These are phyloP conservation scores for Plasmodium ovale DNA, from an alignment of 169 alveolate species.

Conservation along the genomic window DNA sequence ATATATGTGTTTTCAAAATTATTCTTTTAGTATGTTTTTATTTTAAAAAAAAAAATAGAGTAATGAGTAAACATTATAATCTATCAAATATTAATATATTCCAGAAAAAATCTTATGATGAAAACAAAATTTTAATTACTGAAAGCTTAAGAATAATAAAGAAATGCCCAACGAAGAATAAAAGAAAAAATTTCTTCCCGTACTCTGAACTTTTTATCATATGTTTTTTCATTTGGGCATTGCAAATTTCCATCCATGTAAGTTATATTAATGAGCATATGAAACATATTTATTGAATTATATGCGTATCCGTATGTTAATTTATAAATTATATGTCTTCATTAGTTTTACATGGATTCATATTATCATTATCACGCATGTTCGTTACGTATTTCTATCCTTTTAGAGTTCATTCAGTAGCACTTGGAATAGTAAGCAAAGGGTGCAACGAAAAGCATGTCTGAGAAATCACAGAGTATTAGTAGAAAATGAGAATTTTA, in stretches of 20 bases:
- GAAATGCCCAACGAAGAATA: not conserved
- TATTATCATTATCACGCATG: too few relatives aligned
- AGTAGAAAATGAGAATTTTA: not conserved
- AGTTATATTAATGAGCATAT: not conserved
- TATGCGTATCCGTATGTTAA: too few relatives aligned
- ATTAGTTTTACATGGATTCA: too few relatives aligned
- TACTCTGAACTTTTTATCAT: not conserved
- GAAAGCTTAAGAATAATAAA: too few relatives aligned
- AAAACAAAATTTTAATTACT: too few relatives aligned
- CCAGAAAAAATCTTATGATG: not conserved
- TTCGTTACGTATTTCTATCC: not conserved
- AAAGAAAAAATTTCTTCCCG: not conserved
- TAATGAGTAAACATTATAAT: not conserved
- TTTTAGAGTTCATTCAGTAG: not conserved
- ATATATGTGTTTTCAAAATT: not conserved
- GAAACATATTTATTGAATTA: too few relatives aligned
- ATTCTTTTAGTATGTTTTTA: too few relatives aligned
- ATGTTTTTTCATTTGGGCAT: not conserved
- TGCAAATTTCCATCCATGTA: not conserved
- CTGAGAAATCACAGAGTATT: not conserved
- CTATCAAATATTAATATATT: too few relatives aligned
- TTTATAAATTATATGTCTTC: not conserved
- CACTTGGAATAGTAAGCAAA: not conserved
- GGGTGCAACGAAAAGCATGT: not conserved
- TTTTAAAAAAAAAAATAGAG: not conserved